Percentiles rank a stretch among this genome's conserved stretches.
phyloP scores from a whole-genome alignment of 2,329 filamentous ascomycete genomes.

The Hypoxylon sp. region DNA sequence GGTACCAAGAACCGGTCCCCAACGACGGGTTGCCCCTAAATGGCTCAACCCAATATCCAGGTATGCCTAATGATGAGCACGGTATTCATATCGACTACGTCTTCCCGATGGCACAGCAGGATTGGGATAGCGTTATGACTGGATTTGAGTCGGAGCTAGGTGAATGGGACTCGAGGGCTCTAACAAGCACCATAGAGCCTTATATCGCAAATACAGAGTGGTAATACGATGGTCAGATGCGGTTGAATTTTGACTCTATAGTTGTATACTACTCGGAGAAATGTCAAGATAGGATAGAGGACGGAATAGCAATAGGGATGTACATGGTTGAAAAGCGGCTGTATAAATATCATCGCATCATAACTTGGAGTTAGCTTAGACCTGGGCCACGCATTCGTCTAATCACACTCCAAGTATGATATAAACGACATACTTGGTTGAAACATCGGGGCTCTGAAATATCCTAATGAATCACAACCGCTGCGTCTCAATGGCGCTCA shows the following conservation, averaged over 20 bases:
- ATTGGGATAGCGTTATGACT: slow-evolving; percentile 47
- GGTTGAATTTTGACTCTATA: not conserved
- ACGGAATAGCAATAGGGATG: no score
- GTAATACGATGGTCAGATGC: slow-evolving; percentile 23
- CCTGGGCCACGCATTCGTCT: not conserved
- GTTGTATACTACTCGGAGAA: no score
- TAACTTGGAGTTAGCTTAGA: not conserved
- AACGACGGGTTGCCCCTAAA: slow-evolving; percentile 1
- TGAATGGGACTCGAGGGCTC: slow-evolving; percentile 41
- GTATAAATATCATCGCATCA: not conserved
- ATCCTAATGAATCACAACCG: slow-evolving; percentile 17
- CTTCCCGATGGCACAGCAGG: slow-evolving; percentile 46
- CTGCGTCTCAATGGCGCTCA: slow-evolving; percentile 43
- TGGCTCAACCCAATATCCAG: not conserved
- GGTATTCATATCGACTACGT: slow-evolving; percentile 32
- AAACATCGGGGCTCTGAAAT: not conserved
- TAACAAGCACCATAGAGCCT: slow-evolving; percentile 47
- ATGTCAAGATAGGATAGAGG: no score
- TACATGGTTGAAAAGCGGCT: no score
- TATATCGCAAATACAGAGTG: slow-evolving; percentile 44
- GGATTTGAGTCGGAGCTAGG: slow-evolving; percentile 45
- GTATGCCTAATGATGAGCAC: slow-evolving; percentile 5
- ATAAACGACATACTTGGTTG: not conserved
- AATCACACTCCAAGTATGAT: not conserved
- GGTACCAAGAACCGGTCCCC: slow-evolving; percentile 19